Evolutionary conservation across 2,329 filamentous ascomycete genomes (phyloP), one percentile per base, ranked within the genome.

Genomic region (Penicillium brevicompactum): DNA sequence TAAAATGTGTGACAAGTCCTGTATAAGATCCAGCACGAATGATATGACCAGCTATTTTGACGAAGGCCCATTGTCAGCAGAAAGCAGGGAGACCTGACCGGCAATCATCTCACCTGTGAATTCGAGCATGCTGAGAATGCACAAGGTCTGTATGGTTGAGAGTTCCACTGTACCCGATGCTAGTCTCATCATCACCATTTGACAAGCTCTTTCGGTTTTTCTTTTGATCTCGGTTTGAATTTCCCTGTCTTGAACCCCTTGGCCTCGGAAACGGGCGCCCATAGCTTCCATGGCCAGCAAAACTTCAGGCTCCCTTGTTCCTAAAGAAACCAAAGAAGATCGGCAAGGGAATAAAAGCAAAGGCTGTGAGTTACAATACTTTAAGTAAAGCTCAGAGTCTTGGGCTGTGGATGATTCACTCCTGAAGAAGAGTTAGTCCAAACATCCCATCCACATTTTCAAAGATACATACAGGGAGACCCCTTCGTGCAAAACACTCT

Each of bases 331-430:
- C 10, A 56, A 34, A 43, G 67, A 62, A 8, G 56, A 48, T 2
- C 53, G 46, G 9, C 52, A 53, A 8, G 64, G 57, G 41, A 73
- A 74, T 3, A 73, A 55, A 1, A 67, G 63, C 14, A 73, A 58
- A 22, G 70, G 71, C 24, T 73, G 71, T n/a, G 59, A 67, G 34
- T 73, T 69, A 49, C 70, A 72, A 27, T 66, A 70, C 2, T 43
- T 66, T 10, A 71, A 56, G 47, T 70, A 74, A 3, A 68, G 58
- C 8, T 72, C 52, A 4, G 59, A 51, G 9, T 59, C 57, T 16
- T 53, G 48, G 14, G 16, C 13, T 5, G 45, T 45, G 3, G 50
- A 38, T 24, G 54, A 51, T 8, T 44, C 50, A 3, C 41, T 24
- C 32, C 16, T 48, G 21, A 27, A 47, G 11, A 32, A 40, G 27